These are phyloP conservation scores for Xylaria polymorpha DNA, from an alignment of 2,329 filamentous ascomycete genomes.

Conservation along the genomic window DNA sequence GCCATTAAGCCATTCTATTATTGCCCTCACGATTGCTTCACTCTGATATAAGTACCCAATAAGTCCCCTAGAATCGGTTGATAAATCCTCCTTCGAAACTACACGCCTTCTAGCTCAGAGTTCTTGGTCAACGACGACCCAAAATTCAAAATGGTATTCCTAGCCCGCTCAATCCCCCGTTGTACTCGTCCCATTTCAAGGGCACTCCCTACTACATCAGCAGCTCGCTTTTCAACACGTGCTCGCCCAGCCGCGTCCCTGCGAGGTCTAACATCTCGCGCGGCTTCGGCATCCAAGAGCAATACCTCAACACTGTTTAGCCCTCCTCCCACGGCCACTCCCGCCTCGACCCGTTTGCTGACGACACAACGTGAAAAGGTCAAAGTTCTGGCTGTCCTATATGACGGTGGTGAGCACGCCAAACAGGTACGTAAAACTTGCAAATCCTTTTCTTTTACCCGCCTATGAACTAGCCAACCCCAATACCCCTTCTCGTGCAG, in stretches of 20 bases:
- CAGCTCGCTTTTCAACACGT: constrained; percentile 46
- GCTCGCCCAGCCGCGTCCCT: constrained; percentile 41
- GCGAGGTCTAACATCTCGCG: constrained; percentile 45
- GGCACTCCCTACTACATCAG: constrained; percentile 44
- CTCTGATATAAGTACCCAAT: constrained; percentile 7
- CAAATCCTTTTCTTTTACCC: constrained; percentile 14
- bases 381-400: constrained; percentile 94
- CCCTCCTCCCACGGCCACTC: constrained; percentile 57
- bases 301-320: constrained; percentile 49
- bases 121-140: constrained; percentile 26
- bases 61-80: constrained; percentile 5
- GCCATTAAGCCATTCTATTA: constrained; percentile 13
- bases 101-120: constrained; percentile 17
- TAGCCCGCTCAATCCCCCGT: constrained; percentile 67
- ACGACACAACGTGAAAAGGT: constrained; percentile 73
- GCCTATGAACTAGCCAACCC: constrained; percentile 11
- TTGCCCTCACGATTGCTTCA: neutral
- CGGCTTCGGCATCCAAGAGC: constrained; percentile 41
- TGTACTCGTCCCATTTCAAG: constrained; percentile 46
- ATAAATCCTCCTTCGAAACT: constrained; percentile 14
- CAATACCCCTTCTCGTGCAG: constrained; percentile 14
- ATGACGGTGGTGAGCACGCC: constrained; percentile 92
- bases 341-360: constrained; percentile 70
- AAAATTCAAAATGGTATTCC: constrained; percentile 62
- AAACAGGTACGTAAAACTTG: constrained; percentile 69